Base-by-base conservation (phyloP, 1,139 yeast genomes). In the Wickerhamomyces sp. region DNA sequence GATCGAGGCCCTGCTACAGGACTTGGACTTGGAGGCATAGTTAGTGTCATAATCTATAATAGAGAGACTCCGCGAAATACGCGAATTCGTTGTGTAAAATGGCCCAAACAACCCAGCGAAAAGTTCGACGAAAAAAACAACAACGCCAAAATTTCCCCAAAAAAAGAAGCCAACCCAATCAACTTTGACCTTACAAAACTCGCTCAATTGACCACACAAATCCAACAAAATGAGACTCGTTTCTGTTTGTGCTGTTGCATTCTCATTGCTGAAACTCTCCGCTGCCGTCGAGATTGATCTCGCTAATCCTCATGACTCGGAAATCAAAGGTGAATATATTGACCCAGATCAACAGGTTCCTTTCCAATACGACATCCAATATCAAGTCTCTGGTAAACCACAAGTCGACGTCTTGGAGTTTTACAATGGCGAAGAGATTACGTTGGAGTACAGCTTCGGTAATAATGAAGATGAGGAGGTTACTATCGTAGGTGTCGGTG, bases 401-500 rank as follows among this genome's bases (percentile, higher is more conserved):
- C 50, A 60, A 17, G 44, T 55, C 3, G 70, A 64, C 32, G 66
- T 68, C 11, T 62, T 70, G 8, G 68, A 66, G 30, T 58, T 75
- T 42, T 53, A 49, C 45, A 64, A 66, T 39, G 73, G 57, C 30
- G 80, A 81, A 31, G 66, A 68, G 28, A 62, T 78, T 31, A 64
- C 78, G 4, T 58, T 87, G 41, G 59, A 62, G 31, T 80, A 82
- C 57, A 57, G 64, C 5, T 68, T 84, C 39, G 52, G 58, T 37
- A 85, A 85, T 55, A 61, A 68, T 23, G 94, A 83, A 52, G 71
- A 67, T 3, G 58, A 53, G 20, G 72, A 70, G 9, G 61, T 72
- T 32, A 65, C 75, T 17, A 62, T 87, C 37, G 75, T 81, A 32
- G 95, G 89, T 33, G 75, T 81, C 36, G 87, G 89, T 40, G 95